Conservation (phyloP, 768 basidiomycete genomes). For the Boletus coccyginus region DNA sequence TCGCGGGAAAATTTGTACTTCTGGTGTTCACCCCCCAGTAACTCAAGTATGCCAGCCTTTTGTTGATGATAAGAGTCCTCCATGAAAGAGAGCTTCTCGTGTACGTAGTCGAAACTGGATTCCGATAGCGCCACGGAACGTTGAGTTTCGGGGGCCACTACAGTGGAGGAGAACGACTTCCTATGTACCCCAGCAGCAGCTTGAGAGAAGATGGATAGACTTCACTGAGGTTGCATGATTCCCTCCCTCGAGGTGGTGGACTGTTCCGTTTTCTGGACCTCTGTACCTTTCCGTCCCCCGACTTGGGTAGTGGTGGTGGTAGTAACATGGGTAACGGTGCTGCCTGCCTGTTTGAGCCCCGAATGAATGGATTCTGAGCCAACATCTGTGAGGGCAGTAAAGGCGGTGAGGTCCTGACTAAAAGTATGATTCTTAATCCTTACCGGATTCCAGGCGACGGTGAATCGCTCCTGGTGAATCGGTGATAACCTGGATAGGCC, state of each 20-base stretch:
- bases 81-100: neutral
- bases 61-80: slow-evolving; percentile 1
- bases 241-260: neutral
- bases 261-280: neutral
- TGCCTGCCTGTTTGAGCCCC: neutral
- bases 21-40: neutral
- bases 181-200: neutral
- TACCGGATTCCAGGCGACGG: neutral
- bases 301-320: neutral
- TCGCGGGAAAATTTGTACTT: neutral
- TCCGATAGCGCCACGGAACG: neutral
- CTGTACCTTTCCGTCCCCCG: neutral
- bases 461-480: neutral
- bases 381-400: neutral
- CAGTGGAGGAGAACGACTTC: neutral
- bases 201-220: neutral
- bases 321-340: neutral
- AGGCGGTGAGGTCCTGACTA: neutral
- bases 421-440: neutral
- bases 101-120: neutral
- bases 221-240: neutral
- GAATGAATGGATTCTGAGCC: neutral
- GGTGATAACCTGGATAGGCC: neutral
- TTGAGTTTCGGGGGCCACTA: neutral
- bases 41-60: neutral